Base-by-base conservation (phyloP, 108 stramenopile genomes). In the Skeletonema menzelii region DNA sequence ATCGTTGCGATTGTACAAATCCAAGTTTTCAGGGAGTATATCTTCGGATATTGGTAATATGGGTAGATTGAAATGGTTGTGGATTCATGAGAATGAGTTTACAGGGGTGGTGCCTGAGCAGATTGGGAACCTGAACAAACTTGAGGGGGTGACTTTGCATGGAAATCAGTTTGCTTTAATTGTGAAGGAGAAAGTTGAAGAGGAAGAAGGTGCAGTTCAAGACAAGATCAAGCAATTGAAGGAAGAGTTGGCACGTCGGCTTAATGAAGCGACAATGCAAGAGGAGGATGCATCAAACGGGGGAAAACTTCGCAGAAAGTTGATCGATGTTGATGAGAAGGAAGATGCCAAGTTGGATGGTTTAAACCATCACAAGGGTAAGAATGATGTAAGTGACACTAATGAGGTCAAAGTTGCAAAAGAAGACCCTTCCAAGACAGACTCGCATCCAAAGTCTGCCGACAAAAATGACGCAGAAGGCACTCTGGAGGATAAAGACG, bases 71-170 rank as follows among this genome's bases (percentile, higher is more conserved):
- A 70, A 70, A 59, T 80, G 79, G 79, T 59, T 80, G 7, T 80
- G 79, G 79, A 56, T 80, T 22, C 79, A 80, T 65, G 79, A 72
- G 4, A 76, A 76, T 71, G 30, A 53, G 34, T 80, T 80, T 70
- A 76, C 46, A 4, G 79, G 79, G 0, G 17, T n/a, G 4, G 14
- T 80, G 13, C 79, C 79, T 7, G 35, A 28, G 20, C 44, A 58
- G 37, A 53, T 80, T 24, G 63, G 63, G 4, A 53, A 12, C 10
- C 37, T 80, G 61, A 65, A 17, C 17, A 58, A 38, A 22, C 56
- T 80, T 63, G 79, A 80, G 55, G 79, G 75, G 31, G 15, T 76
- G 13, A 80, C 79, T 8, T 66, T 80, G 57, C 75, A 80, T 38
- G 79, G 79, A 3, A 80, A 80, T 44, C 0, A 28, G 28, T 80